These are phyloP conservation scores for Trifolium fragiferum DNA, from an alignment of 306 rosid species.

Conservation along the genomic window DNA sequence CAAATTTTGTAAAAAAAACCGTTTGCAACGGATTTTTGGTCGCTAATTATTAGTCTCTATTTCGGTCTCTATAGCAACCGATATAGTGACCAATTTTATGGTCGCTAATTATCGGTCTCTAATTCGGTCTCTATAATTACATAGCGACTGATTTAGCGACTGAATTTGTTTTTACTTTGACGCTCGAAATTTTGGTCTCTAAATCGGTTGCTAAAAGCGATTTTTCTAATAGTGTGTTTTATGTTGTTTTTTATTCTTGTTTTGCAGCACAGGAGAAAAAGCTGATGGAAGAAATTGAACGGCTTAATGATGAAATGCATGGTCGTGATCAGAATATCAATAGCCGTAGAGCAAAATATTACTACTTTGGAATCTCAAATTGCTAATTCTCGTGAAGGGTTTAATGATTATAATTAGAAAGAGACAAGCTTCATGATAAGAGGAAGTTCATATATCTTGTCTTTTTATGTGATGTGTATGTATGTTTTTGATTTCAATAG, in stretches of 20 bases:
- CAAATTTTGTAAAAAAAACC: no score
- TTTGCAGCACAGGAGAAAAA: conserved; percentile 70
- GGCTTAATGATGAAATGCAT: conserved; percentile 66
- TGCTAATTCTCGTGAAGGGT: conserved; percentile 71
- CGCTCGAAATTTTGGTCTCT: no score
- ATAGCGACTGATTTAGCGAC: no score
- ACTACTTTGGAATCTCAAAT: conserved; percentile 60
- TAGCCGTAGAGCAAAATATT: conserved; percentile 65
- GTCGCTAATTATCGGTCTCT: no score
- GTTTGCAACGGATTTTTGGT: no score
- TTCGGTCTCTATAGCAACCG: no score
- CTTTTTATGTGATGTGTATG: neutral
- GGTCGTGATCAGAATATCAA: conserved; percentile 66
- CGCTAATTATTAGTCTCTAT: no score
- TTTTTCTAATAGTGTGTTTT: no score
- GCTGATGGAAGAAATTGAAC: conserved; percentile 78
- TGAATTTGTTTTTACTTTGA: no score
- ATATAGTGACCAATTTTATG: no score
- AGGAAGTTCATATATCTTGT: conserved; percentile 67
- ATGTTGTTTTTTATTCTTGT: neutral
- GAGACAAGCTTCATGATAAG: conserved; percentile 84
- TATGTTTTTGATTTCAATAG: neutral
- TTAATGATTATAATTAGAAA: conserved; percentile 59
- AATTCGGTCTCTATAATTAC: no score
- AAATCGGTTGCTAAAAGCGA: no score